Conservation (phyloP, 83 land plant genomes). For the Picea mariana region DNA sequence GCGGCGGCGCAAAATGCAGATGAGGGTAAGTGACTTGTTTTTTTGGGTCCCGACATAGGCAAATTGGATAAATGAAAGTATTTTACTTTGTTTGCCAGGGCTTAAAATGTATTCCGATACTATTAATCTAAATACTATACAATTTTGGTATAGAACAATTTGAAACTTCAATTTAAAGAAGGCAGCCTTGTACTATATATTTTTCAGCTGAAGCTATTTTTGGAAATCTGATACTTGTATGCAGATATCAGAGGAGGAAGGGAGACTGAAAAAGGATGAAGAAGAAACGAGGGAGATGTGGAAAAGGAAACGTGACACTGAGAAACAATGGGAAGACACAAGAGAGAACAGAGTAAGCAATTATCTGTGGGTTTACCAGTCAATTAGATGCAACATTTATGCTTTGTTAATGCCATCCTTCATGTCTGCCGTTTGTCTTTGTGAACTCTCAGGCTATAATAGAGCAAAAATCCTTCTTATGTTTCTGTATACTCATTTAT, state of each 20-base stretch:
- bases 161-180: not conserved
- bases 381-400: too few relatives aligned
- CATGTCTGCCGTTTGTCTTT: not conserved
- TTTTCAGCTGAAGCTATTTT: slow-evolving; percentile 14
- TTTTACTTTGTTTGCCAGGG: not conserved
- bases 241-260: slow-evolving; percentile 99
- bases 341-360: slow-evolving; percentile 84
- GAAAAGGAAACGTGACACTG: slow-evolving; percentile 97
- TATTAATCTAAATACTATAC: not conserved
- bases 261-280: slow-evolving; percentile 96
- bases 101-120: not conserved
- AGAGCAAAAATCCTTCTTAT: not conserved
- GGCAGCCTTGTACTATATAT: too few relatives aligned
- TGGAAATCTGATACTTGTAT: not conserved
- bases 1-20: slow-evolving; percentile 93
- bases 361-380: not conserved
- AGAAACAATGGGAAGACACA: slow-evolving; percentile 99
- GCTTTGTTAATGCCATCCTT: not conserved
- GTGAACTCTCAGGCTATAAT: not conserved
- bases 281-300: slow-evolving; percentile 98
- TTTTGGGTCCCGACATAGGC: not conserved
- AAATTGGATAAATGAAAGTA: not conserved
- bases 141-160: not conserved
- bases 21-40: slow-evolving; percentile 63
- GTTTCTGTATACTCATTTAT: too few relatives aligned